phyloP scores from a whole-genome alignment of 1,139 yeast species.

The Pichia norvegensis region DNA sequence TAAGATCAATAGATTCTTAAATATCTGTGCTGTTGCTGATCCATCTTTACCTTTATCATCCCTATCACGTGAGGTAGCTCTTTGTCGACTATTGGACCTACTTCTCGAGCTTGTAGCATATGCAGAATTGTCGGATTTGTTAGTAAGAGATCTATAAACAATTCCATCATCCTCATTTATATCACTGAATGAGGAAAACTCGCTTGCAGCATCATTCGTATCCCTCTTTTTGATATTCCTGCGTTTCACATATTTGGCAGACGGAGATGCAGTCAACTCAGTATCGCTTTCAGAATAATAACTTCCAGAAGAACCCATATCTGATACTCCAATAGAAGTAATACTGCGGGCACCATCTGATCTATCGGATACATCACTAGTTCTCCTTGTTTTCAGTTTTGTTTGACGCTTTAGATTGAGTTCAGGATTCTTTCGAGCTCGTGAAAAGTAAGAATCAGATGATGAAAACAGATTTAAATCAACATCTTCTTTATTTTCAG shows the following conservation, averaged over 20 bases:
- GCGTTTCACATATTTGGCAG: constrained; percentile 5
- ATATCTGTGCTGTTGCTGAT: constrained; percentile 52
- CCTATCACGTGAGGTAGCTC: constrained; percentile 5
- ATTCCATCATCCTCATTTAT: constrained; percentile 7
- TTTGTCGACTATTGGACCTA: constrained; percentile 16
- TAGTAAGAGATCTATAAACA: constrained; percentile 5
- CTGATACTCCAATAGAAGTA: constrained; percentile 6
- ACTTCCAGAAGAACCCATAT: constrained; percentile 13
- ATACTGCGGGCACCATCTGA: constrained; percentile 14
- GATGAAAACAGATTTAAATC: constrained; percentile 13
- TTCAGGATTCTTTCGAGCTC: constrained; percentile 6
- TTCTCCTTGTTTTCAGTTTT: constrained; percentile 15
- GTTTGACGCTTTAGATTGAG: background rate
- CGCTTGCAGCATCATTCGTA: background rate
- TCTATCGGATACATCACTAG: constrained; percentile 23
- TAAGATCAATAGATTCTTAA: constrained; percentile 68
- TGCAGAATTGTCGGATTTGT: background rate
- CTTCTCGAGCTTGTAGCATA: constrained; percentile 13
- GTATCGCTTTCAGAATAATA: constrained; percentile 18
- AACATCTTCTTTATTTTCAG: constrained; percentile 5
- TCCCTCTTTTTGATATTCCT: background rate
- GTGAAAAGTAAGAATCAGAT: constrained; percentile 28
- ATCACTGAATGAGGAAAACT: background rate
- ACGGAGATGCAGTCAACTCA: constrained; percentile 16
- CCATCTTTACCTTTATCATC: constrained; percentile 10